Base-by-base conservation (phyloP, 129 eudicot genomes). In the Pulicaria dysenterica region DNA sequence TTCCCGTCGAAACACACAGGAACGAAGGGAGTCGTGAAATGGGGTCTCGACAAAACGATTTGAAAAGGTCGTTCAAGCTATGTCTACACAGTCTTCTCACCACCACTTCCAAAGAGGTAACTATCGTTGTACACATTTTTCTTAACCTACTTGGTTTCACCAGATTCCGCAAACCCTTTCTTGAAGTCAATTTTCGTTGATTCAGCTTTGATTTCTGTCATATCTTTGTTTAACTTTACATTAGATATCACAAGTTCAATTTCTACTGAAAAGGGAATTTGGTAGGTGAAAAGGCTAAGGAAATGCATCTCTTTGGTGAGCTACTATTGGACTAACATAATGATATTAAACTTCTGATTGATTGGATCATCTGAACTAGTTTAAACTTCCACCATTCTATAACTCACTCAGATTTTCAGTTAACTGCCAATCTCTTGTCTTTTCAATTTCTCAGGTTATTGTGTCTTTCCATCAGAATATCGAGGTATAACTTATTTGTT, bases 91-190 rank as follows among this genome's bases (percentile, higher is more conserved):
- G 72, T 40, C 78, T 88, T 34, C 86, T 88, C 51, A 85, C 88
- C 49, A 78, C 95, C 38, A 83, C 83, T 74, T 77, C 91, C 36
- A 76, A 77, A 63, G 87, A 88, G 95, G 95, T 88, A 62, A 39
- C 47, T n/a, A 7, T 36, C 50, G 31, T 24, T 24, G 31, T 24
- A 24, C 31, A 0, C 31, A 24, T 24, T 24, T 24, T 24, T 1
- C 31, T 24, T 24, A 24, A 24, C 31, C 31, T 24, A 24, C 31
- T 24, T 24, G 31, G 31, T 24, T 24, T 24, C 31, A 24, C 31
- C 31, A 24, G 31, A 24, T 24, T 24, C 31, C 31, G 31, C 31
- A 17, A 5, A 14, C 19, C 9, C 31, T 4, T 3, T 19, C 43
- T 41, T 64, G n/a, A 40, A 34, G 9, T 51, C 15, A 57, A 58